Percentiles rank a stretch among this genome's conserved stretches.
Conservation (phyloP, 2,329 filamentous ascomycete species). For the Mycosphaerella sp. region DNA sequence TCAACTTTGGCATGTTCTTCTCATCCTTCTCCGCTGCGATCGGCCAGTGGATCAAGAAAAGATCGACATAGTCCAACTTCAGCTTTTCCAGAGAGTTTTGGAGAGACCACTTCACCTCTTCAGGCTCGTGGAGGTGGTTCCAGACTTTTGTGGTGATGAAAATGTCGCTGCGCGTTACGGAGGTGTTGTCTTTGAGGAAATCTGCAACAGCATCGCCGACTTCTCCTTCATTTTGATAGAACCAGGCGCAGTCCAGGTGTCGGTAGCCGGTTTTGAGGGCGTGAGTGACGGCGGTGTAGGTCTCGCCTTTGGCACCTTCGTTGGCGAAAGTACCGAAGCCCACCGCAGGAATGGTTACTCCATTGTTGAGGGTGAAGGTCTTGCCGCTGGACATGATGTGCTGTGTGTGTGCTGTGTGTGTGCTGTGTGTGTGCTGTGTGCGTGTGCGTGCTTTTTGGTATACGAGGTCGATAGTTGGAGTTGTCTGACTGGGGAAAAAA, state of each 20-base stretch:
- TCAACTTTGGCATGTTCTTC: constrained; percentile 43
- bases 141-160: constrained; percentile 50
- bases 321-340: constrained; percentile 63
- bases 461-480: not conserved
- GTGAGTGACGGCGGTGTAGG: constrained; percentile 48
- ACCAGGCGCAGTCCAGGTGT: constrained; percentile 52
- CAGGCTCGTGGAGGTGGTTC: constrained; percentile 45
- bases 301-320: constrained; percentile 56
- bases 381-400: constrained; percentile 50
- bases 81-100: constrained; percentile 33
- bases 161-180: constrained; percentile 45
- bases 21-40: constrained; percentile 48
- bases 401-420: not conserved
- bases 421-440: not conserved
- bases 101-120: constrained; percentile 34
- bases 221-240: constrained; percentile 50
- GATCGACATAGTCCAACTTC: constrained; percentile 33
- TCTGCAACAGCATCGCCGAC: constrained; percentile 49
- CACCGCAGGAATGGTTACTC: constrained; percentile 55
- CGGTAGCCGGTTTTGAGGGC: constrained; percentile 49
- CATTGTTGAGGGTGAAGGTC: constrained; percentile 51
- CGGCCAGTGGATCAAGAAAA: constrained; percentile 40
- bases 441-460: not conserved
- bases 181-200: constrained; percentile 45
- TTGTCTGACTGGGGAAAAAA: too few relatives aligned